A percentile compares a stretch with the other conserved stretches of the same genome.
Evolutionary conservation across 108 stramenopile species (phyloP).

Genomic region (Cyclostephanos invisitatus): DNA sequence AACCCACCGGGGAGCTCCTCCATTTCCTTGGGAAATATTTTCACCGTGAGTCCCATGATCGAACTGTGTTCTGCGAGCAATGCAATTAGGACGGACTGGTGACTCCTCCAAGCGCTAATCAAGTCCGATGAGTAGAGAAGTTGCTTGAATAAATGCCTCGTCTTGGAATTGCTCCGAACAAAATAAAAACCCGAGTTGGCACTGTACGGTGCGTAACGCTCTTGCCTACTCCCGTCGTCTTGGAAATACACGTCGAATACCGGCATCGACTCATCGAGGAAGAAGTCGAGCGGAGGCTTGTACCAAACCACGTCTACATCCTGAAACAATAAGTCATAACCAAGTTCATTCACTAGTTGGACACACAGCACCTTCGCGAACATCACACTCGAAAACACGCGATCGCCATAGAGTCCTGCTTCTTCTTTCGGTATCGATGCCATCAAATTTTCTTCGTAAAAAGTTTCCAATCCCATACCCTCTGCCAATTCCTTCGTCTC

Average conservation of each 20-base stretch:
- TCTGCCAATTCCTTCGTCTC: slow-evolving; percentile 51
- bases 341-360: slow-evolving; percentile 67
- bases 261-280: slow-evolving; percentile 35
- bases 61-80: slow-evolving; percentile 71
- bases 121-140: slow-evolving; percentile 62
- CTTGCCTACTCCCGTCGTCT: slow-evolving; percentile 51
- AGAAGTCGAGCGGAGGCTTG: slow-evolving; percentile 63
- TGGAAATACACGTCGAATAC: slow-evolving; percentile 51
- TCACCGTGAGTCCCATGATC: slow-evolving; percentile 71
- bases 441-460: slow-evolving; percentile 53
- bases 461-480: slow-evolving; percentile 43
- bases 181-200: slow-evolving; percentile 89
- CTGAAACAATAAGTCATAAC: slow-evolving; percentile 83
- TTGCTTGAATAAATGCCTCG: slow-evolving; percentile 59
- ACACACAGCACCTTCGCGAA: slow-evolving; percentile 77
- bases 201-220: slow-evolving; percentile 64
- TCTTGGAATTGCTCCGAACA: slow-evolving; percentile 61
- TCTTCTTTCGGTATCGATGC: slow-evolving; percentile 49
- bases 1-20: slow-evolving; percentile 61
- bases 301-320: slow-evolving; percentile 83
- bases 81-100: slow-evolving; percentile 70
- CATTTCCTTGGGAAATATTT: slow-evolving; percentile 59
- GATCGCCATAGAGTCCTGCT: slow-evolving; percentile 72
- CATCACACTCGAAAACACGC: slow-evolving; percentile 77
- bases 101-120: slow-evolving; percentile 58